Percentiles rank a stretch among this genome's conserved stretches.
Evolutionary conservation across 495 filamentous ascomycete species (phyloP).

Genomic region (Monascus purpureus): DNA sequence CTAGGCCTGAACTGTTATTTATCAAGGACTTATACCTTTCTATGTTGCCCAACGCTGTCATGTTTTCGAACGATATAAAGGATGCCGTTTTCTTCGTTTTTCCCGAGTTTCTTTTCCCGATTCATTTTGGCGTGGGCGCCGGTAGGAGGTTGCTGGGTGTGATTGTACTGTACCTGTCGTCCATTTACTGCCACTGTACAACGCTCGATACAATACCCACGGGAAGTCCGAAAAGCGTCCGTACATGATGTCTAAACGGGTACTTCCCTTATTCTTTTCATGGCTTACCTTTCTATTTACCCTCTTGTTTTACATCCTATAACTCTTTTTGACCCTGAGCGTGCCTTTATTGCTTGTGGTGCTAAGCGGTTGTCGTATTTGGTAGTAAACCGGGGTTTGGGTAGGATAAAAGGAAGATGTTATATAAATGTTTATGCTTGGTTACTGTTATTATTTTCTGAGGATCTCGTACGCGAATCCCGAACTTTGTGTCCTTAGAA

Average conservation of each 20-base stretch:
- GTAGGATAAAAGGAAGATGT: no score
- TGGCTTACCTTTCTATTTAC: not conserved
- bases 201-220: slow-evolving; percentile 29
- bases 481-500: no score
- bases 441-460: no score
- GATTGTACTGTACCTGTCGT: not conserved
- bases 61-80: slow-evolving; percentile 1
- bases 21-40: slow-evolving; percentile 1
- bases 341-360: no score
- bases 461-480: no score
- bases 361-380: no score
- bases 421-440: no score
- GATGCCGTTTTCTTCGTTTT: no score
- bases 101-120: slow-evolving; percentile 3
- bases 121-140: slow-evolving; percentile 3
- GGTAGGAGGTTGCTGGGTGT: not conserved
- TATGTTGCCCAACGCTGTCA: slow-evolving; percentile 5
- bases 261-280: slow-evolving; percentile 1
- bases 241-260: slow-evolving; percentile 14
- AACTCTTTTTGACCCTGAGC: no score
- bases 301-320: not conserved
- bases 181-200: slow-evolving; percentile 23
- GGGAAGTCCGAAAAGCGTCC: slow-evolving; percentile 14
- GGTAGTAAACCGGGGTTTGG: no score
- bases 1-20: not conserved